Percentiles rank a stretch among this genome's conserved stretches.
phyloP scores from a whole-genome alignment of 2,329 filamentous ascomycete genomes.

The Arthrocladium fulminans region DNA sequence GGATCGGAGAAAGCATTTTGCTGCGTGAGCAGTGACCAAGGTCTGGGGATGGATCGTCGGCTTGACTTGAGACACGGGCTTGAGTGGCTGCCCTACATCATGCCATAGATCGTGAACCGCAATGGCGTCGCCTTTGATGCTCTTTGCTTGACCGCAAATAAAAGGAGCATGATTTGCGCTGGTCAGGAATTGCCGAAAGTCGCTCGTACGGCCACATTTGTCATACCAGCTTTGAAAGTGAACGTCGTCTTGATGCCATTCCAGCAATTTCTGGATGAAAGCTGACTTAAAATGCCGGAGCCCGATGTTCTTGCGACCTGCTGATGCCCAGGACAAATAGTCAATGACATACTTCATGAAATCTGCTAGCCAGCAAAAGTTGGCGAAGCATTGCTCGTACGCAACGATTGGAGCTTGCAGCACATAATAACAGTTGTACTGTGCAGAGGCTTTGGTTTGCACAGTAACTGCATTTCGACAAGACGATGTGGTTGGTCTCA shows the following conservation, averaged over 20 bases:
- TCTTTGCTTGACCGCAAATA: slow-evolving; percentile 55
- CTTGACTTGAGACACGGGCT: slow-evolving; percentile 25
- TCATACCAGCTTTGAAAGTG: slow-evolving; percentile 49
- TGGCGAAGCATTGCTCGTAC: slow-evolving; percentile 53
- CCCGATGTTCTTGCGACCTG: slow-evolving; percentile 30
- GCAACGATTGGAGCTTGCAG: slow-evolving; percentile 48
- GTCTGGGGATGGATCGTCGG: slow-evolving; percentile 37
- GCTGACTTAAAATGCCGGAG: slow-evolving; percentile 48
- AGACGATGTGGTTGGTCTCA: slow-evolving; percentile 3
- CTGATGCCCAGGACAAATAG: slow-evolving; percentile 38
- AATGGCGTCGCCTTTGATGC: slow-evolving; percentile 34
- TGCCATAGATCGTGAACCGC: slow-evolving; percentile 44
- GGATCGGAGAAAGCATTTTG: slow-evolving; percentile 47
- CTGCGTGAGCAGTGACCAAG: slow-evolving; percentile 61
- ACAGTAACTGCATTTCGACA: slow-evolving; percentile 55
- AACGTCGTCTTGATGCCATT: slow-evolving; percentile 35
- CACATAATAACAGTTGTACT: slow-evolving; percentile 52
- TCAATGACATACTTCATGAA: slow-evolving; percentile 65
- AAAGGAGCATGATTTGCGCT: slow-evolving; percentile 48
- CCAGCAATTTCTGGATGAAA: slow-evolving; percentile 36
- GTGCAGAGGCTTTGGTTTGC: slow-evolving; percentile 29
- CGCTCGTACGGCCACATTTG: slow-evolving; percentile 36
- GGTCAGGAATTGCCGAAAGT: slow-evolving; percentile 56
- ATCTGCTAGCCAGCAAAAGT: slow-evolving; percentile 63
- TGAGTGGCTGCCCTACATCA: slow-evolving; percentile 37